Base-by-base conservation (phyloP, 139 green algal species). In the Micractinium conductrix region DNA sequence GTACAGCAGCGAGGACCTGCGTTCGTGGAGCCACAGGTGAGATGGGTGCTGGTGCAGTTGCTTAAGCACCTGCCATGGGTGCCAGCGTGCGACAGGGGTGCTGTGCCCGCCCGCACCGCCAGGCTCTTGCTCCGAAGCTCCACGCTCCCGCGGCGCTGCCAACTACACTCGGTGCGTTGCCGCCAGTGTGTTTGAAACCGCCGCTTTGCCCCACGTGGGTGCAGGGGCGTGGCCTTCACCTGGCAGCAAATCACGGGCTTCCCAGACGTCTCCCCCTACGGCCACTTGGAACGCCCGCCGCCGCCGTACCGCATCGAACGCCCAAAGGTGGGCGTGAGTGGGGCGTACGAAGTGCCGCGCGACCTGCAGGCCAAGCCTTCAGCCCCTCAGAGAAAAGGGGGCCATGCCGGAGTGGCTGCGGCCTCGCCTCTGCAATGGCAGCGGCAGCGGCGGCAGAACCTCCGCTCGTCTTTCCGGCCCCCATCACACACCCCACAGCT, bases 251-350 rank as follows among this genome's bases (percentile, higher is more conserved):
- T 83, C n/a, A 17, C 17, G 22, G 78, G 78, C 30, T 83, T 50
- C 62, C 78, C 78, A 2, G 78, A 50, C 78, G 42, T 30, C 38
- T 22, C 44, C 42, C 78, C 78, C 19, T 83, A 83, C 42, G 78
- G 78, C 16, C 78, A 74, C 42, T 1, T 75, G 42, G 19, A 38
- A 12, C 17, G 48, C 50, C 78, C 78, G 14, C 78, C 78, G 40
- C 78, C 62, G 30, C 78, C 78, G 6, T 83, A 37, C 78, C 62
- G 78, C 17, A 75, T 83, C n/a, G 78, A 83, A n/a, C 78, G 78
- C 21, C 78, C 78, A 19, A 83, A 83, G 78, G 78, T 65, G 78
- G 2, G 78, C 4, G 5, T 16, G 76, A 5, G 22, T 43, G 44
- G 72, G n/a, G n/a, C n/a, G n/a, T n/a, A n/a, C n/a, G n/a, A n/a